Conservation (phyloP, 2,329 filamentous ascomycete genomes). For the Colletotrichum sp. region DNA sequence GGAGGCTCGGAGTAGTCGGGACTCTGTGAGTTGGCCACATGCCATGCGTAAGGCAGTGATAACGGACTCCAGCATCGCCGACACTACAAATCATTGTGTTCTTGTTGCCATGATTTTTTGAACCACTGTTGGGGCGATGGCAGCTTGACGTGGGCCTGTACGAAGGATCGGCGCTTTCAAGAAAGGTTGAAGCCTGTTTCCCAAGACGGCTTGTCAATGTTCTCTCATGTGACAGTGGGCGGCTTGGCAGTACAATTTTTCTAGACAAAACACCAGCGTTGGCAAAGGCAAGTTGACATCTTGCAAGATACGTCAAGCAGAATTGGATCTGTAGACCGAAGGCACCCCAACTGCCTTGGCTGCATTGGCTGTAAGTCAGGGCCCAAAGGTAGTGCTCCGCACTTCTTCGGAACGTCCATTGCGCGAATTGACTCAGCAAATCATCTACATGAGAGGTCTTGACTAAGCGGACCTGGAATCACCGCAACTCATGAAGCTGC, state of each 20-base stretch:
- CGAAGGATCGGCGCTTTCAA: not conserved
- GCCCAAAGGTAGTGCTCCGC: not conserved
- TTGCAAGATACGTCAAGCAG: not conserved
- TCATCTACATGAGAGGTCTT: not conserved
- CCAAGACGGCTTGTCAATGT: not conserved
- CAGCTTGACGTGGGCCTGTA: not conserved
- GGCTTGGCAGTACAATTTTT: not conserved
- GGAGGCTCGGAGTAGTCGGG: constrained; percentile 3
- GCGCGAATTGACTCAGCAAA: not conserved
- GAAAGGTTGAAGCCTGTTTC: not conserved
- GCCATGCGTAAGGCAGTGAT: not conserved
- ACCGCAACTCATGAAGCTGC: not conserved
- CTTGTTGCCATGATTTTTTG: not conserved
- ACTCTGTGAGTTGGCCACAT: not conserved
- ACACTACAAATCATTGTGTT: not conserved
- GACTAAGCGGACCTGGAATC: not conserved
- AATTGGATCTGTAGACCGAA: not conserved
- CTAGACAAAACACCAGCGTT: not conserved
- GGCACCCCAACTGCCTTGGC: not conserved
- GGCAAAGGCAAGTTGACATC: not conserved
- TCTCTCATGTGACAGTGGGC: not conserved
- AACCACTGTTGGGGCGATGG: not conserved
- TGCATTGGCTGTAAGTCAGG: not conserved
- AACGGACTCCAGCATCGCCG: not conserved
- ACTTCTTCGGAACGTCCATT: not conserved